phyloP scores from a whole-genome alignment of 441 rosid species.

The Jatropha podagrica region DNA sequence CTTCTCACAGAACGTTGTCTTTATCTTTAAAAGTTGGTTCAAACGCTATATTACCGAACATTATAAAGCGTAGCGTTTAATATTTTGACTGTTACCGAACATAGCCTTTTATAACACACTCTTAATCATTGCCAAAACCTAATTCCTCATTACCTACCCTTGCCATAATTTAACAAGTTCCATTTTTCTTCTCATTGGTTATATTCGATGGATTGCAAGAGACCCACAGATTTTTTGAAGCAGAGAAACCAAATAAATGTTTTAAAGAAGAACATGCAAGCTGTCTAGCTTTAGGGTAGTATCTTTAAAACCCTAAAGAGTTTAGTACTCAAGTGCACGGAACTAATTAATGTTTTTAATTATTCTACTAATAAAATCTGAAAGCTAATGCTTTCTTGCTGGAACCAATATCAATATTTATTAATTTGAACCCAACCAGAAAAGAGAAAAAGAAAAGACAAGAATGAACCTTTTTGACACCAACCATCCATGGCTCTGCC shows the following conservation, averaged over 20 bases:
- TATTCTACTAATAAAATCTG: background rate
- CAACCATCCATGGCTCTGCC: background rate
- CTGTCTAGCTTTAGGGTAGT: slow-evolving; percentile 25
- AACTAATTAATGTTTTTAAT: background rate
- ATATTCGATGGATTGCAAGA: background rate
- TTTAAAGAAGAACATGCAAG: slow-evolving; percentile 18
- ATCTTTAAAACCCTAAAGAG: slow-evolving; percentile 10
- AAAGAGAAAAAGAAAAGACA: background rate
- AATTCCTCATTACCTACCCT: too few species aligned
- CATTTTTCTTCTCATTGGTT: background rate
- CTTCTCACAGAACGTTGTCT: too few species aligned
- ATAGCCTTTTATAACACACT: too few species aligned
- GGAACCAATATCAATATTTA: background rate
- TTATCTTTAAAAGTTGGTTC: too few species aligned
- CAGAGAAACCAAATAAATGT: background rate
- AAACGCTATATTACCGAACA: too few species aligned
- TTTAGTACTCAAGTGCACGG: slow-evolving; percentile 15
- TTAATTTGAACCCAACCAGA: background rate
- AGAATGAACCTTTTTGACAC: background rate
- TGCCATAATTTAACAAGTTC: too few species aligned
- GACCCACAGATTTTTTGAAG: background rate
- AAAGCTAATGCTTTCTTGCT: slow-evolving; percentile 2
- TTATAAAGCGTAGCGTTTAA: too few species aligned
- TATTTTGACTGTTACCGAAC: too few species aligned
- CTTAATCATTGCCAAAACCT: too few species aligned